Conservation (phyloP, 2,329 filamentous ascomycete species). For the Pseudopyricularia javanii region DNA sequence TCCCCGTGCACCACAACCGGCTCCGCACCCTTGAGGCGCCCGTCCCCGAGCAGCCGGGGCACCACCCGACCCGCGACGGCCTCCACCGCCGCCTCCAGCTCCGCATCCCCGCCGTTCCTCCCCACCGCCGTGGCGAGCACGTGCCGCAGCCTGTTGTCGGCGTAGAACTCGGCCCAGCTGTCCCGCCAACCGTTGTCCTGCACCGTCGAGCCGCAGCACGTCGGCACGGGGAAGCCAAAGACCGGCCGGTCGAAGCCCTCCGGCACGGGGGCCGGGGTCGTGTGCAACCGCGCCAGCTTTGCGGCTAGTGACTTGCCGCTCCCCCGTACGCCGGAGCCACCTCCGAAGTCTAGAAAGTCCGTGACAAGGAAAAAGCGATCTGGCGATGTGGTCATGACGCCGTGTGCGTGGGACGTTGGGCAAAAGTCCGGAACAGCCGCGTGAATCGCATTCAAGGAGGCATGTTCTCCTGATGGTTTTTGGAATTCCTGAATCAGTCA, state of each 20-base stretch:
- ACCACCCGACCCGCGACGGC: conserved; percentile 52
- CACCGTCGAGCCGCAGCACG: conserved; percentile 74
- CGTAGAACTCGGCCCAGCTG: conserved; percentile 81
- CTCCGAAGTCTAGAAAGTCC: conserved; percentile 62
- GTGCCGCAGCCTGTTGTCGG: conserved; percentile 56
- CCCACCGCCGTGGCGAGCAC: conserved; percentile 45
- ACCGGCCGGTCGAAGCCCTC: conserved; percentile 42
- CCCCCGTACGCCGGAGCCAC: conserved; percentile 24
- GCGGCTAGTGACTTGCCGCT: conserved; percentile 44
- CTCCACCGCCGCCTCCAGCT: conserved; percentile 53
- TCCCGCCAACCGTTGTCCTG: conserved; percentile 66
- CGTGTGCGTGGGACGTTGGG: conserved; percentile 63
- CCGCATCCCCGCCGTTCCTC: conserved; percentile 51
- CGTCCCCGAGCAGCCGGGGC: conserved; percentile 60
- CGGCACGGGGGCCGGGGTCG: conserved; percentile 56
- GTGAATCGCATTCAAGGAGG: conserved; percentile 74
- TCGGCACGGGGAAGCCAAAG: conserved; percentile 76
- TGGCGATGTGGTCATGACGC: conserved; percentile 41
- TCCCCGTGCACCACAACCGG: conserved; percentile 85
- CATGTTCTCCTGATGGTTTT: conserved; percentile 53
- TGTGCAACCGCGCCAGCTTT: conserved; percentile 71
- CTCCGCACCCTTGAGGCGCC: conserved; percentile 48
- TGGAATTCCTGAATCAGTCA: no score
- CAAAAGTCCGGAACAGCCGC: conserved; percentile 60
- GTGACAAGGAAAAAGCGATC: conserved; percentile 51